These are phyloP conservation scores for Lichtheimia corymbifera DNA, from an alignment of 371 early-diverging fungal genomes.

Conservation along the genomic window DNA sequence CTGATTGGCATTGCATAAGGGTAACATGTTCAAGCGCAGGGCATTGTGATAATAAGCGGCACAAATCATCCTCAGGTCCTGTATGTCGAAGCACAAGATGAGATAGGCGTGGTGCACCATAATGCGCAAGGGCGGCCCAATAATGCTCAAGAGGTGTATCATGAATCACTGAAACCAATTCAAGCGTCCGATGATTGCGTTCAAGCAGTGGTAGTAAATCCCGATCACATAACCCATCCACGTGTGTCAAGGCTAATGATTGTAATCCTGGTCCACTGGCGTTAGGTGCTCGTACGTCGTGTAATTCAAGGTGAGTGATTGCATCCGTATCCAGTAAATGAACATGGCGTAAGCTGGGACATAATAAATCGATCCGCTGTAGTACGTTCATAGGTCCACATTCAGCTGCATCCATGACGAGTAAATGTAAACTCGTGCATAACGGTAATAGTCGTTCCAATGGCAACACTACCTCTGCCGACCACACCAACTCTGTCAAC, in stretches of 20 bases:
- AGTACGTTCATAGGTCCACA: not conserved
- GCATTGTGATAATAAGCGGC: not conserved
- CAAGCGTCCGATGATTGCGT: constrained; percentile 2
- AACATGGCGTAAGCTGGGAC: constrained; percentile 7
- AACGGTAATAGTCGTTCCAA: constrained; percentile 1
- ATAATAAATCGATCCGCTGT: constrained; percentile 4
- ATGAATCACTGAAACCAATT: not conserved
- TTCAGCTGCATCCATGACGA: constrained; percentile 3
- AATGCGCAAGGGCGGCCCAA: not conserved
- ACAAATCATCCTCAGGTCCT: constrained; percentile 1
- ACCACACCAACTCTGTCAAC: constrained; percentile 8
- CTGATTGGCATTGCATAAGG: not conserved
- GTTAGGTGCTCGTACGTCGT: not conserved
- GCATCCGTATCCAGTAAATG: constrained; percentile 1
- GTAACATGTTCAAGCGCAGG: constrained; percentile 7
- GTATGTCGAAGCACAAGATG: constrained; percentile 1
- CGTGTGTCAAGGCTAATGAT: not conserved
- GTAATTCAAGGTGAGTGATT: not conserved
- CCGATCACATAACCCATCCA: not conserved
- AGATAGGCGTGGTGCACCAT: not conserved
- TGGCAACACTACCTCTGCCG: constrained; percentile 4
- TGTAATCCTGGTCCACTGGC: not conserved
- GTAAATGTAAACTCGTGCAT: not conserved
- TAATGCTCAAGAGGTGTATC: not conserved
- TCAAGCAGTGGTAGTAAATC: constrained; percentile 3